Conservation (phyloP, 768 basidiomycete genomes). For the Termitomyces sp. region DNA sequence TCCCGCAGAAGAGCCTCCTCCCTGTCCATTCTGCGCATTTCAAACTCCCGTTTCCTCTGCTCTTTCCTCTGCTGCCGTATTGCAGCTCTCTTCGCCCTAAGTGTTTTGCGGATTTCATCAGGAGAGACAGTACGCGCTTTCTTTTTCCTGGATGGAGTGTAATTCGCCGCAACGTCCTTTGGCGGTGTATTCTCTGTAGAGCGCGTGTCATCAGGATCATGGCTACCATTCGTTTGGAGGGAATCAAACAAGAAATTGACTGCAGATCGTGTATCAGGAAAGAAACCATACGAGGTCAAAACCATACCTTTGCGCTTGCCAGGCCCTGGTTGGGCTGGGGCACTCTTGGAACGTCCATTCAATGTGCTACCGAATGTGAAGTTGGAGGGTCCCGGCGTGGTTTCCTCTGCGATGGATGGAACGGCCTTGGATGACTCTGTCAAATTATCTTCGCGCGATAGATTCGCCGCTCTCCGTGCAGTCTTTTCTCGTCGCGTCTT, state of each 20-base stretch:
- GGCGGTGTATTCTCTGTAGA: slow-evolving; percentile 26
- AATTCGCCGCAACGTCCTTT: slow-evolving; percentile 25
- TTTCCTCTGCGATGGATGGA: background rate
- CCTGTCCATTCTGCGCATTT: slow-evolving; percentile 31
- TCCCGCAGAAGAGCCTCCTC: slow-evolving; percentile 37
- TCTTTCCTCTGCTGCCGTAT: slow-evolving; percentile 38
- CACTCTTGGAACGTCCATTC: slow-evolving; percentile 14
- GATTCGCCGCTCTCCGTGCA: slow-evolving; percentile 21
- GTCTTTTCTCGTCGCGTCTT: slow-evolving; percentile 27
- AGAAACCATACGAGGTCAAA: background rate
- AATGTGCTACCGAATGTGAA: background rate
- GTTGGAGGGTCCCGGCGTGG: background rate
- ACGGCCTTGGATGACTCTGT: background rate
- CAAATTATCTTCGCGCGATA: slow-evolving; percentile 14
- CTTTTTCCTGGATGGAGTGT: slow-evolving; percentile 33
- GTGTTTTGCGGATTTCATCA: slow-evolving; percentile 27
- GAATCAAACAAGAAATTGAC: slow-evolving; percentile 30
- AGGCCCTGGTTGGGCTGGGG: slow-evolving; percentile 20
- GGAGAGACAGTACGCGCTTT: slow-evolving; percentile 50
- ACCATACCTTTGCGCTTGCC: slow-evolving; percentile 46
- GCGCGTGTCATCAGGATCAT: slow-evolving; percentile 19
- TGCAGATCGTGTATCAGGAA: slow-evolving; percentile 12
- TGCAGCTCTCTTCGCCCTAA: slow-evolving; percentile 30
- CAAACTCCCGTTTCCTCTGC: slow-evolving; percentile 32
- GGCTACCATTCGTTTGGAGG: slow-evolving; percentile 27